Evolutionary conservation across 2,329 filamentous ascomycete genomes (phyloP).

Genomic region (Pseudogymnoascus sp.): DNA sequence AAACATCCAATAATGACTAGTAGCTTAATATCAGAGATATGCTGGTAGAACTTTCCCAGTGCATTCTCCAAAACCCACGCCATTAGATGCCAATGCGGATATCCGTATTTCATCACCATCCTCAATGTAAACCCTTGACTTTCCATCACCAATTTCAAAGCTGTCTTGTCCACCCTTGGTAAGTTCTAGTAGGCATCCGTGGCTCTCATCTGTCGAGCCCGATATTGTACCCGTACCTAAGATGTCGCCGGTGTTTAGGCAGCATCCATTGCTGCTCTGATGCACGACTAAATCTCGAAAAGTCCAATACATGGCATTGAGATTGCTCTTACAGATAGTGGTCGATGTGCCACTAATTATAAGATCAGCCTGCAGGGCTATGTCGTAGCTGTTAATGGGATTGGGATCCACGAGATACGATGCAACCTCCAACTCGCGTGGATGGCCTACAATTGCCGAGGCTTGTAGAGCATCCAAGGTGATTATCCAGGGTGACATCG

Average conservation of each 20-base stretch:
- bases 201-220: conserved; percentile 28
- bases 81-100: conserved; percentile 15
- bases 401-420: conserved; percentile 32
- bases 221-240: conserved; percentile 38
- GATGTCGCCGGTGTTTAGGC: conserved; percentile 35
- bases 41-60: conserved; percentile 16
- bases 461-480: conserved; percentile 48
- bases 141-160: conserved; percentile 26
- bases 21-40: not conserved
- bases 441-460: conserved; percentile 17
- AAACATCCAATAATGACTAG: not conserved
- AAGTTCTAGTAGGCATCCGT: conserved; percentile 37
- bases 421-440: conserved; percentile 16
- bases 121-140: conserved; percentile 24
- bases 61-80: conserved; percentile 25
- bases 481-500: conserved; percentile 55
- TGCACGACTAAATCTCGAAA: conserved; percentile 33
- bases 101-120: conserved; percentile 32
- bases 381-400: conserved; percentile 31
- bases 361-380: conserved; percentile 26
- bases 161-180: conserved; percentile 18
- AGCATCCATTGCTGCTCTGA: conserved; percentile 32
- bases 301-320: conserved; percentile 34
- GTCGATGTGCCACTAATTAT: conserved; percentile 20
- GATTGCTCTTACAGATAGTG: conserved; percentile 26